Conservation (phyloP, 305 asterid species). For the Plantago coronopus region DNA sequence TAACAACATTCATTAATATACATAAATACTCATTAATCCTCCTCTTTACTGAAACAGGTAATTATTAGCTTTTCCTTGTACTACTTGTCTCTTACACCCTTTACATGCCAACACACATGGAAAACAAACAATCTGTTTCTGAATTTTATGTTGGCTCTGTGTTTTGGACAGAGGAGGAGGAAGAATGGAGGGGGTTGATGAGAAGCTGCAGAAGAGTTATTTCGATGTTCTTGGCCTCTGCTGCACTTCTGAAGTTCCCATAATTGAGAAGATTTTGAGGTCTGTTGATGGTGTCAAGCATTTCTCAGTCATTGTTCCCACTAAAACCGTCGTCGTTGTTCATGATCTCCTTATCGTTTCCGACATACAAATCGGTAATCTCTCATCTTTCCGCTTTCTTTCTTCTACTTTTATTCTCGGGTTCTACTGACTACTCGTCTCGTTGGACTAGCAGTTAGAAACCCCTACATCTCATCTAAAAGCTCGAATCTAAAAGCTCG, state of each 20-base stretch:
- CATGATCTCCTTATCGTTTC: slow-evolving; percentile 41
- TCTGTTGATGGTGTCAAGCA: slow-evolving; percentile 47
- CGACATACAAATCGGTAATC: slow-evolving; percentile 38
- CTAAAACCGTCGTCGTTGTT: slow-evolving; percentile 47
- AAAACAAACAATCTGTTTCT: too few relatives aligned
- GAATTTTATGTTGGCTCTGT: neutral
- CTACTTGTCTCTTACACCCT: neutral
- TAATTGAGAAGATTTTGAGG: slow-evolving; percentile 37
- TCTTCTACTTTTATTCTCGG: too few relatives aligned
- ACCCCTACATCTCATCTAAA: too few relatives aligned
- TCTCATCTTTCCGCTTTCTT: neutral
- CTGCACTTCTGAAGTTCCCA: slow-evolving; percentile 41
- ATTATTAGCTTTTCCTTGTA: too few relatives aligned
- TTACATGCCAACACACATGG: too few relatives aligned
- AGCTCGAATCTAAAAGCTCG: too few relatives aligned
- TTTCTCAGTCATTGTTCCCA: slow-evolving; percentile 42
- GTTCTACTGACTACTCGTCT: too few relatives aligned
- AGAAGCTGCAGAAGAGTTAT: slow-evolving; percentile 52
- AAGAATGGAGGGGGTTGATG: slow-evolving; percentile 18
- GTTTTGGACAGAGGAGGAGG: neutral
- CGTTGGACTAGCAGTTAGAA: too few relatives aligned
- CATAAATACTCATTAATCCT: too few relatives aligned
- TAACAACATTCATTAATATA: too few relatives aligned
- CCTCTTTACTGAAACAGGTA: too few relatives aligned
- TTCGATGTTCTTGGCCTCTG: slow-evolving; percentile 60